Evolutionary conservation across 345 rosid genomes (phyloP), one percentile per base, ranked within the genome.

Genomic region (Citrus mangshanensis): DNA sequence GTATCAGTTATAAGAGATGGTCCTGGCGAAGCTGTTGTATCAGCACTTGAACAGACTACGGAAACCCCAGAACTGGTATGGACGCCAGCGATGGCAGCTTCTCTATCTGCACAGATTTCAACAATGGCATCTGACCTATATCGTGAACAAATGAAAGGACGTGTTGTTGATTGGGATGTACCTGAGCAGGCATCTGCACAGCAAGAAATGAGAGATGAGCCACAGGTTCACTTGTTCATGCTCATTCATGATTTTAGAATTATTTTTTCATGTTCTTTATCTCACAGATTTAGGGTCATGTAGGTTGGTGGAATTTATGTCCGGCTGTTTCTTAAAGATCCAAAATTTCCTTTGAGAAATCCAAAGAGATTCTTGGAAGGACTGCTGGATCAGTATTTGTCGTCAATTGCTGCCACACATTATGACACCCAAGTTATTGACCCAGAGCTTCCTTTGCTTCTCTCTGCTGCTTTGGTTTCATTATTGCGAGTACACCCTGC

Each of bases 41-140:
- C 90, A 81, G 92, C 92, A 5, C 91, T 96, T 80, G 99, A 96
- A 68, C 95, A 88, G 83, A 96, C 97, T 32, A 90, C 97, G 25
- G 99, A 96, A 85, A 94, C 99, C 18, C 98, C 98, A 81, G 97
- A 96, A 87, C 97, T 96, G 80, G 99, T 96, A 67, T 96, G 99
- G 99, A 96, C 99, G 78, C 97, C 98, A 61, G 99, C 98, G 62
- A 96, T 96, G 98, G 97, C 98, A 49, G 90, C 99, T 85, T 96
- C 98, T 79, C 87, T 94, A 81, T 91, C 99, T 72, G 99, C 98
- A 58, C 98, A 96, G 83, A 87, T 96, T 81, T 90, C 95, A 10
- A 93, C 99, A 60, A 94, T 96, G 98, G 97, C 95, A 71, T 89
- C 99, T 63, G 97, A 94, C 49, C 87, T 96, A 80, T 89, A 89